Base-by-base conservation (phyloP, 768 basidiomycete species). In the Sutorius australiensis region DNA sequence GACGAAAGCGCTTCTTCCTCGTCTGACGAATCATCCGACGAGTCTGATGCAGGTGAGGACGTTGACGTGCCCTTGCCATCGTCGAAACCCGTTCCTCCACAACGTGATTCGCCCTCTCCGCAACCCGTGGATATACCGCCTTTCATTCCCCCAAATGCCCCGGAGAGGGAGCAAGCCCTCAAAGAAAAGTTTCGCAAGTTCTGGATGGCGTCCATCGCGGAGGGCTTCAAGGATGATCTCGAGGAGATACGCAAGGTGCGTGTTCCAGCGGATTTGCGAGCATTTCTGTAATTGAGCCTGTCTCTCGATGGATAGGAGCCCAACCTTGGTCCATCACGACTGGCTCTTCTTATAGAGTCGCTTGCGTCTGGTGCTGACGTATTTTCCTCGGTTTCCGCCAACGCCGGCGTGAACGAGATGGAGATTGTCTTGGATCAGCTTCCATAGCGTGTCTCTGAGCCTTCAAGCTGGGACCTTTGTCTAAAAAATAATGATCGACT, bases 201-300 rank as follows among this genome's bases (percentile, higher is more conserved):
- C 63, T 93, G 91, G 91, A 91, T 93, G 89, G 72, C 81, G 3
- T 82, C 86, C 0, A 78, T 92, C 7, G 87, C 84, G 2, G 88
- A 92, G 65, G 89, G 82, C 11, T 94, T 93, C 70, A 81, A 80
- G 56, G 84, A 87, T 42, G 92, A 93, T 66, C 73, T 93, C n/a
- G 89, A 91, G 61, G 78, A 84, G 61, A 84, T 93, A 61, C 82
- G 86, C 31, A 89, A 91, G 78, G 91, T 88, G 48, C 33, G 78
- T 36, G 78, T 53, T 13, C 3, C 5, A 14, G 14, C 6, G 11
- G 28, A 28, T 8, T 1, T 40, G 9, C 11, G 3, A 30, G 16
- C 1, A 4, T n/a, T 17, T 16, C 21, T 16, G 3, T 43, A 40
- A 30, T 36, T 47, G 27, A 49, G 32, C 8, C 3, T 8, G 28